A percentile compares a stretch with the other conserved stretches of the same genome.
Evolutionary conservation across 306 rosid species (phyloP).

Genomic region (Prunus dulcis): DNA sequence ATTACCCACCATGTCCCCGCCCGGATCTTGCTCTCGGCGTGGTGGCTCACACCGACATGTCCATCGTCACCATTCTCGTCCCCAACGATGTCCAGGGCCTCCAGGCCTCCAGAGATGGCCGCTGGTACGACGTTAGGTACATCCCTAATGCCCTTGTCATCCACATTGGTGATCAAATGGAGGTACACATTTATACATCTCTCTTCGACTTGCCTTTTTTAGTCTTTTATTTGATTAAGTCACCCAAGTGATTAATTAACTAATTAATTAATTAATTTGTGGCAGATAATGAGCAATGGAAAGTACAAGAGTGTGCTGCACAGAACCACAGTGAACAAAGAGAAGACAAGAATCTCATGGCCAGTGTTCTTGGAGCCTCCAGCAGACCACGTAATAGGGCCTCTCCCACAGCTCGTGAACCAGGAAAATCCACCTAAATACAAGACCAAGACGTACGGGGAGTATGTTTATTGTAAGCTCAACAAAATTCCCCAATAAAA

Average conservation of each 20-base stretch:
- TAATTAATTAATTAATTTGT: background rate
- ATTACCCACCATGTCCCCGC: slow-evolving; percentile 77
- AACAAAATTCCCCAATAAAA: slow-evolving; percentile 49
- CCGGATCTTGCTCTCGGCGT: slow-evolving; percentile 80
- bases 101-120: slow-evolving; percentile 59
- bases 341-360: slow-evolving; percentile 64
- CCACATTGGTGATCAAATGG: slow-evolving; percentile 68
- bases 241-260: too few relatives aligned
- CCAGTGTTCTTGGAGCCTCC: slow-evolving; percentile 78
- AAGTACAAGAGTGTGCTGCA: slow-evolving; percentile 57
- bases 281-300: slow-evolving; percentile 74
- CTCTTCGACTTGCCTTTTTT: background rate
- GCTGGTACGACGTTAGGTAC: slow-evolving; percentile 66
- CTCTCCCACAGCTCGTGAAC: slow-evolving; percentile 42
- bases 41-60: slow-evolving; percentile 78
- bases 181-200: background rate
- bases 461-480: slow-evolving; percentile 60
- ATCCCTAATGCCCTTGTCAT: slow-evolving; percentile 71
- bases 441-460: slow-evolving; percentile 54
- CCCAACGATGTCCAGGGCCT: slow-evolving; percentile 82
- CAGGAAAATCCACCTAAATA: slow-evolving; percentile 58
- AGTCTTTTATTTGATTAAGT: too few relatives aligned
- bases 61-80: slow-evolving; percentile 54
- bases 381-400: slow-evolving; percentile 42
- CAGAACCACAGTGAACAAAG: slow-evolving; percentile 59